Evolutionary conservation across 768 basidiomycete species (phyloP).

Genomic region (Tricholoma terreum): DNA sequence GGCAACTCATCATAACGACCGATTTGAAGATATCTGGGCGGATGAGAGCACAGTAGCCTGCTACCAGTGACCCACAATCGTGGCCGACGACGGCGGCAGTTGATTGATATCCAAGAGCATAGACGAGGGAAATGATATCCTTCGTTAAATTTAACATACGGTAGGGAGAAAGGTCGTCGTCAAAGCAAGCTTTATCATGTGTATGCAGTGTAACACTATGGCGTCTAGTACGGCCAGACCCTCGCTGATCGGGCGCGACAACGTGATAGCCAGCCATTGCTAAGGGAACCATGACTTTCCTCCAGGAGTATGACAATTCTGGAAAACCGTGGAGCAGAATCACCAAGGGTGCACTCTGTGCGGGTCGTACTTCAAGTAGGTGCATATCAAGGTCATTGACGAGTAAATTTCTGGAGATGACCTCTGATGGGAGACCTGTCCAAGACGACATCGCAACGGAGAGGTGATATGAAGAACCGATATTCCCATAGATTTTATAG

Average conservation of each 20-base stretch:
- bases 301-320: constrained; percentile 65
- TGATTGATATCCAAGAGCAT: constrained; percentile 45
- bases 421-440: constrained; percentile 23
- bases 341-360: constrained; percentile 38
- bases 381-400: constrained; percentile 52
- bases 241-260: constrained; percentile 61
- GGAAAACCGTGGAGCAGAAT: constrained; percentile 64
- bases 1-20: constrained; percentile 59
- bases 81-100: constrained; percentile 56
- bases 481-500: neutral
- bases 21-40: constrained; percentile 55
- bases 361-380: constrained; percentile 45
- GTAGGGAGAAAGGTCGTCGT: constrained; percentile 50
- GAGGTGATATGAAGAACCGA: neutral
- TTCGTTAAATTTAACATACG: constrained; percentile 48
- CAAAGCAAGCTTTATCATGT: constrained; percentile 31
- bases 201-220: neutral
- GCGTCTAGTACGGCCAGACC: constrained; percentile 44
- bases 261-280: constrained; percentile 52
- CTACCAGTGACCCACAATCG: constrained; percentile 55
- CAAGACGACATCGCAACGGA: constrained; percentile 4
- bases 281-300: constrained; percentile 53
- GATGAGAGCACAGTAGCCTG: constrained; percentile 50
- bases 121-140: constrained; percentile 51
- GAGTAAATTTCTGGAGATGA: constrained; percentile 34